Evolutionary conservation across 192 early-diverging fungal species (phyloP), one percentile per base, ranked within the genome.

Genomic region (Paraglomus brasilianum): DNA sequence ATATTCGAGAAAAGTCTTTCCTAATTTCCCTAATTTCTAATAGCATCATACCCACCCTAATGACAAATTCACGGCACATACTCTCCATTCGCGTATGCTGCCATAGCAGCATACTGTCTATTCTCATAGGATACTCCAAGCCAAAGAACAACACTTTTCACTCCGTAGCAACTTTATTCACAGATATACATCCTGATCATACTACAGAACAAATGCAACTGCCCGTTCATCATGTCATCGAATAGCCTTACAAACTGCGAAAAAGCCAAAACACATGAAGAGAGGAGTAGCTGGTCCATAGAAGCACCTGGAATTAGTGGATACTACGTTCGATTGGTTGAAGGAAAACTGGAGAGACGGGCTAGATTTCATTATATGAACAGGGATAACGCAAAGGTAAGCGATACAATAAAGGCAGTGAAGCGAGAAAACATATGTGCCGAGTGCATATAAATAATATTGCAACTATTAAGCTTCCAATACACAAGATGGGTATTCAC

Each of bases 361-460:
- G 15, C 70, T 89, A 36, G 90, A 92, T 74, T 92, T 92, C 85
- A 81, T 92, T 3, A 62, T 86, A 24, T 92, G 88, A 85, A 92
- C 90, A 4, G 90, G 90, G 90, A 92, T 72, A 90, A 88, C 80
- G 84, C 86, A n/a, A 14, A 74, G 85, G 85, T 86, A 77, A 53
- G 52, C 21, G 21, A 15, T 64, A 10, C 39, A 47, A 41, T 57
- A 36, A 19, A 30, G 3, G 30, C 30, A 3, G n/a, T n/a, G n/a
- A n/a, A n/a, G n/a, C n/a, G n/a, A n/a, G n/a, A n/a, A n/a, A n/a
- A n/a, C n/a, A n/a, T n/a, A n/a, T n/a, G 15, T 50, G 49, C 19
- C 15, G 15, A 50, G 49, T 50, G 49, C 19, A 19, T 50, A 50
- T 19, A n/a, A n/a, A n/a, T n/a, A n/a, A n/a, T n/a, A n/a, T n/a